phyloP scores from a whole-genome alignment of 495 filamentous ascomycete genomes.

The Penicillium bialowiezense region DNA sequence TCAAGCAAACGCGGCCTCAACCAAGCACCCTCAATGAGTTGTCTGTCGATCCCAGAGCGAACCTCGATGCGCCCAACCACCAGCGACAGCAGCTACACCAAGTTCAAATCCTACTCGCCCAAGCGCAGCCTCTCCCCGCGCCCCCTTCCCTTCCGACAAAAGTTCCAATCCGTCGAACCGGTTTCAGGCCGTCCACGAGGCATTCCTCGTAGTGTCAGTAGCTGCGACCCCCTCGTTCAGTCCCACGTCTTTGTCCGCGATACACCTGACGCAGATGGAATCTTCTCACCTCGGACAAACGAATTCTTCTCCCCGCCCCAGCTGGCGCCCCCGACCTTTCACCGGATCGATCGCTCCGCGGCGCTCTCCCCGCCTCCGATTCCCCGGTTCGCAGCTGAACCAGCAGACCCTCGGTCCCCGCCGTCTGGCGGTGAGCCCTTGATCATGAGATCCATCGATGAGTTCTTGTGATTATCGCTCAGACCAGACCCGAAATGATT shows the following conservation, averaged over 20 bases:
- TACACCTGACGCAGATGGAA: conserved; percentile 28
- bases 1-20: conserved; percentile 21
- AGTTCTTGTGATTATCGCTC: conserved; percentile 40
- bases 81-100: conserved; percentile 20
- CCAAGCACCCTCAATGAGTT: conserved; percentile 26
- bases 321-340: conserved; percentile 26
- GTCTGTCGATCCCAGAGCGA: conserved; percentile 29
- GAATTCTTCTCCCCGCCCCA: conserved; percentile 43
- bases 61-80: conserved; percentile 27
- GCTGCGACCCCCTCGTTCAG: conserved; percentile 29
- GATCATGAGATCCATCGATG: conserved; percentile 54
- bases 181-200: conserved; percentile 16
- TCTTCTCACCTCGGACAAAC: conserved; percentile 51
- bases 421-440: conserved; percentile 43
- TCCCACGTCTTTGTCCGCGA: conserved; percentile 40
- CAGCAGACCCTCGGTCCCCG: conserved; percentile 49
- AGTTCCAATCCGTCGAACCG: conserved; percentile 33
- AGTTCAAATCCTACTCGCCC: conserved; percentile 27
- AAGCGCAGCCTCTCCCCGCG: conserved; percentile 42
- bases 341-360: conserved; percentile 33
- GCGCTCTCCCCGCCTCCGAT: conserved; percentile 7
- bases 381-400: conserved; percentile 25
- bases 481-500: conserved; percentile 30
- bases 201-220: conserved; percentile 22
- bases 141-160: conserved; percentile 42